Conservation (phyloP, 148 eudicot genomes). For the Limonium bicolor region DNA sequence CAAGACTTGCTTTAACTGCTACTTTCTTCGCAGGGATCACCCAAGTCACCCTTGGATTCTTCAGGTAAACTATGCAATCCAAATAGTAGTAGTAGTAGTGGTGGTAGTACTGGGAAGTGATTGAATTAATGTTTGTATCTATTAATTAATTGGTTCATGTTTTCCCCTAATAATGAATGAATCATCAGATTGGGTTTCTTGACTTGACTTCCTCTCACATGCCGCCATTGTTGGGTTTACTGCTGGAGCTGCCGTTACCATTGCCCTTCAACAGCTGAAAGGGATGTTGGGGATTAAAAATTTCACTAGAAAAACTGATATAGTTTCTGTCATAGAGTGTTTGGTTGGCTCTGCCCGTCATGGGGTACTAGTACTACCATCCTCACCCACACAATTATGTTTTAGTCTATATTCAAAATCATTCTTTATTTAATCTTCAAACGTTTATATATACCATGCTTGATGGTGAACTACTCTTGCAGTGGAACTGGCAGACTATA, state of each 20-base stretch:
- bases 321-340: slow-evolving; percentile 54
- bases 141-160: background rate
- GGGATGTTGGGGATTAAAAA: slow-evolving; percentile 57
- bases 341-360: slow-evolving; percentile 33
- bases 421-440: background rate
- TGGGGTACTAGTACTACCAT: slow-evolving; percentile 33
- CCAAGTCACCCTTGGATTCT: slow-evolving; percentile 51
- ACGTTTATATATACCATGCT: background rate
- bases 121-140: no score
- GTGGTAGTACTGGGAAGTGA: no score
- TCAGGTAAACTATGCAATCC: slow-evolving; percentile 25
- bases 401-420: background rate
- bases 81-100: no score
- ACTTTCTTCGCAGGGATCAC: slow-evolving; percentile 86
- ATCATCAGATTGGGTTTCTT: slow-evolving; percentile 60
- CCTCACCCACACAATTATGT: background rate
- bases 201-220: slow-evolving; percentile 70
- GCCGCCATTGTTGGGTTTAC: slow-evolving; percentile 89
- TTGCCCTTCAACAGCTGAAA: slow-evolving; percentile 83
- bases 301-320: slow-evolving; percentile 66
- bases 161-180: background rate
- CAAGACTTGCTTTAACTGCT: slow-evolving; percentile 70
- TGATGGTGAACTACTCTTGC: slow-evolving; percentile 1
- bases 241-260: slow-evolving; percentile 88
- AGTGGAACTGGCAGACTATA: slow-evolving; percentile 92